Percentiles rank a stretch among this genome's conserved stretches.
Evolutionary conservation across 306 rosid genomes (phyloP).

Genomic region (Begonia peltatifolia): DNA sequence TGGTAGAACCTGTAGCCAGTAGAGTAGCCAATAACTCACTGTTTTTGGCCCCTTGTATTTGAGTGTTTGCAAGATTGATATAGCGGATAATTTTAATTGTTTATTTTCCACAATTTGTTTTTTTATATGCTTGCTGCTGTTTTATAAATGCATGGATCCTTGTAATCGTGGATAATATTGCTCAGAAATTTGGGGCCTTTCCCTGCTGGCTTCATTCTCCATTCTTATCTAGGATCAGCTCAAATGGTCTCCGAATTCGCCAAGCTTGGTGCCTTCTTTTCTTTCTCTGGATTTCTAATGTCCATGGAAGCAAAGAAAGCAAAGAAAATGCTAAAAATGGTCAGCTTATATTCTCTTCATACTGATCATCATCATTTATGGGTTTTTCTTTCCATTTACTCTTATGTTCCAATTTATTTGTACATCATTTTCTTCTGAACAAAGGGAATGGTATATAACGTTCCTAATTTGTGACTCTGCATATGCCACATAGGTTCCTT

Average conservation of each 20-base stretch:
- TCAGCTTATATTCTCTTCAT: constrained; percentile 1
- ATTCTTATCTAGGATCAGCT: constrained; percentile 82
- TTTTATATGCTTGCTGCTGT: too few species aligned
- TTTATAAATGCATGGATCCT: too few species aligned
- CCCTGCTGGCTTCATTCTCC: constrained; percentile 85
- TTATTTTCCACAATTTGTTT: too few species aligned
- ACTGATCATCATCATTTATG: too few species aligned
- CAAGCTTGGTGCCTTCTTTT: constrained; percentile 74
- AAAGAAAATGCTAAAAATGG: constrained; percentile 68
- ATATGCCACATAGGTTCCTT: constrained; percentile 39
- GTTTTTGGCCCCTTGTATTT: too few species aligned
- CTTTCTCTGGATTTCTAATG: constrained; percentile 85
- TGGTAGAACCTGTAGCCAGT: too few species aligned
- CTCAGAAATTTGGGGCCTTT: constrained; percentile 72
- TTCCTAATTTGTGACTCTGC: not conserved
- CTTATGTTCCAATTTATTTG: constrained; percentile 5
- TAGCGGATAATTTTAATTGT: too few species aligned
- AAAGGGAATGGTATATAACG: not conserved
- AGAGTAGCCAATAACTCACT: too few species aligned
- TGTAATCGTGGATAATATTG: not conserved
- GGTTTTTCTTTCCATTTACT: too few species aligned
- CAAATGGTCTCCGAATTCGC: constrained; percentile 88
- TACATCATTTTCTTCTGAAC: not conserved
- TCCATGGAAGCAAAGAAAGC: constrained; percentile 56
- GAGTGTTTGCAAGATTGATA: too few species aligned